Conservation (phyloP, 371 early-diverging fungal genomes). For the Lichtheimia ornata region DNA sequence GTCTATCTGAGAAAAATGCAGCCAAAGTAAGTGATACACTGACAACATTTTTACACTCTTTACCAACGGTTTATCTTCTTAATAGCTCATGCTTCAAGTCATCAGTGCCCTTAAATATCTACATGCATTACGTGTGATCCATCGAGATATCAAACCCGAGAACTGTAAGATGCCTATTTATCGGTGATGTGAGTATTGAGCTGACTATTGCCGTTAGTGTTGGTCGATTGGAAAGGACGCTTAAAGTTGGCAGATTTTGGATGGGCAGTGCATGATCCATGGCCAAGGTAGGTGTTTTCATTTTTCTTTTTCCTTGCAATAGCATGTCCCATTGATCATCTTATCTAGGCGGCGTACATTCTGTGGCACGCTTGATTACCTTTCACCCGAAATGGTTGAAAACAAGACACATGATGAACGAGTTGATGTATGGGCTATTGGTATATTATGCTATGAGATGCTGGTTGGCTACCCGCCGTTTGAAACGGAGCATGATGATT, state of each 20-base stretch:
- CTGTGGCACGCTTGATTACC: slow-evolving; percentile 98
- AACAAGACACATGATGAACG: slow-evolving; percentile 75
- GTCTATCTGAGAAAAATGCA: slow-evolving; percentile 78
- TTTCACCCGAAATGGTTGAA: slow-evolving; percentile 93
- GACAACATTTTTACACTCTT: not conserved
- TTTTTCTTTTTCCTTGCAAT: too few relatives aligned
- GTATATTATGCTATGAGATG: slow-evolving; percentile 95
- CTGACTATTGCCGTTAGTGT: slow-evolving; percentile 18
- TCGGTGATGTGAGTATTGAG: not conserved
- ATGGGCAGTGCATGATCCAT: slow-evolving; percentile 96
- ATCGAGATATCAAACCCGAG: slow-evolving; percentile 82
- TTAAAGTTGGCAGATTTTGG: slow-evolving; percentile 99
- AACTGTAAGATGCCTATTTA: slow-evolving; percentile 43
- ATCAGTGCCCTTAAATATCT: slow-evolving; percentile 76
- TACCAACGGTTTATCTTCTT: not conserved
- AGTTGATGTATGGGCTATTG: slow-evolving; percentile 97
- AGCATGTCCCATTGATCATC: too few relatives aligned
- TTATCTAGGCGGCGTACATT: slow-evolving; percentile 73
- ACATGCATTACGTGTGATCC: slow-evolving; percentile 66
- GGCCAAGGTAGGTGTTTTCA: slow-evolving; percentile 57
- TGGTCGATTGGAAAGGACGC: slow-evolving; percentile 78
- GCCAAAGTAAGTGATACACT: slow-evolving; percentile 59
- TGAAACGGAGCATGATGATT: slow-evolving; percentile 62
- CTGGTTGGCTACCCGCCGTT: slow-evolving; percentile 95
- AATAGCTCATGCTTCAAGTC: slow-evolving; percentile 88